A percentile compares a stretch with the other conserved stretches of the same genome.
These are phyloP conservation scores for Daldinia concentrica DNA, from an alignment of 495 filamentous ascomycete genomes.

Conservation along the genomic window DNA sequence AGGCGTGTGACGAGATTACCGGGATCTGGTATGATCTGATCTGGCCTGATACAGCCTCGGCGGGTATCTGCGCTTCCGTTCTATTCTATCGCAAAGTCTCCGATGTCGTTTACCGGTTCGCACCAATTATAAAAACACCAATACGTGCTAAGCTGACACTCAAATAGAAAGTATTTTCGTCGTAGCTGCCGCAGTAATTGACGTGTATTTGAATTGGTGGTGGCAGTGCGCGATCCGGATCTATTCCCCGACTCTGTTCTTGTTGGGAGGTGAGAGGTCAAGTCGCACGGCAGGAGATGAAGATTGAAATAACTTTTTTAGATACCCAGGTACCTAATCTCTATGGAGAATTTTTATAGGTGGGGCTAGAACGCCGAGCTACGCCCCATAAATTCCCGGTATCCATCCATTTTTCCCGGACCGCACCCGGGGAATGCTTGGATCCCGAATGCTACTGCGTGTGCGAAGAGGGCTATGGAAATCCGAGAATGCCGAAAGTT, in stretches of 20 bases:
- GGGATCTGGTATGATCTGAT: neutral
- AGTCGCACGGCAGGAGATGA: constrained; percentile 26
- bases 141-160: neutral
- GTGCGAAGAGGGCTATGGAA: neutral
- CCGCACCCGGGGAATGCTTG: constrained; percentile 11
- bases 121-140: neutral
- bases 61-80: constrained; percentile 10
- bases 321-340: no score
- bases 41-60: neutral
- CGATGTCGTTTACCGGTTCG: neutral
- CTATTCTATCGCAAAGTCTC: constrained; percentile 9
- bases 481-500: neutral
- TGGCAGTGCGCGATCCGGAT: constrained; percentile 23
- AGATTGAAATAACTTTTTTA: neutral
- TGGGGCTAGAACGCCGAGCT: constrained; percentile 8
- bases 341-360: constrained; percentile 12
- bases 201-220: constrained; percentile 6
- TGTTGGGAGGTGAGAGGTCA: neutral
- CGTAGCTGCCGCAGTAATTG: neutral
- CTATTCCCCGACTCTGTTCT: neutral
- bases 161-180: neutral
- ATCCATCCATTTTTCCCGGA: constrained; percentile 12
- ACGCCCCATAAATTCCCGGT: constrained; percentile 11
- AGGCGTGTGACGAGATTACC: neutral
- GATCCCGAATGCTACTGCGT: neutral